phyloP scores from a whole-genome alignment of 2,329 filamentous ascomycete species.

The Aspergillus spinulosporus region DNA sequence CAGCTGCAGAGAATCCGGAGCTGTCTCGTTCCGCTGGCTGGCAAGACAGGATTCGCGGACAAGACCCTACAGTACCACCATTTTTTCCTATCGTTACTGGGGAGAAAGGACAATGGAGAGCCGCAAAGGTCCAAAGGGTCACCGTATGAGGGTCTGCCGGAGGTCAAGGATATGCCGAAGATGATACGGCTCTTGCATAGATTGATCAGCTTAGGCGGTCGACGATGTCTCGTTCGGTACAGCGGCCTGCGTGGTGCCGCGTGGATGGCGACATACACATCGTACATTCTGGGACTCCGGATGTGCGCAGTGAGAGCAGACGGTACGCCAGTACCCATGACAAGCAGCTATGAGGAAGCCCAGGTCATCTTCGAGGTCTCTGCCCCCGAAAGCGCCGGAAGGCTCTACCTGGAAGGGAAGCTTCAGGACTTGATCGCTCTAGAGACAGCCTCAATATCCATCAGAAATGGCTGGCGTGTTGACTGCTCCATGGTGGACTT shows the following conservation, averaged over 20 bases:
- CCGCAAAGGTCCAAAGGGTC: not conserved
- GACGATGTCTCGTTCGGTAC: not conserved
- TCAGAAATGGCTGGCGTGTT: not conserved
- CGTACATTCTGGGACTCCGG: not conserved
- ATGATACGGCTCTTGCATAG: not conserved
- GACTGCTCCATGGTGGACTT: not conserved
- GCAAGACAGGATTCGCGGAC: not conserved
- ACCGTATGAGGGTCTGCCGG: not conserved
- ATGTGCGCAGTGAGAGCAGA: not conserved
- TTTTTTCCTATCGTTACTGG: not conserved
- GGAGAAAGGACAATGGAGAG: not conserved
- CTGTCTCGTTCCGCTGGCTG: not conserved
- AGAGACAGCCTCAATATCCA: not conserved
- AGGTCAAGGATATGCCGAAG: not conserved
- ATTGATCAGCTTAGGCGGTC: not conserved
- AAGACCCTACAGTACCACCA: not conserved
- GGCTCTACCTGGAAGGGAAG: not conserved
- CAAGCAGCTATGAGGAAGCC: not conserved
- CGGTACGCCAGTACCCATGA: not conserved
- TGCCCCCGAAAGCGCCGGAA: not conserved
- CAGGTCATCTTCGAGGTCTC: not conserved
- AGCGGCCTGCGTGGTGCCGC: not conserved
- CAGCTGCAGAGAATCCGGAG: not conserved
- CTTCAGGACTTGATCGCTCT: not conserved
- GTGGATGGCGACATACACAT: not conserved